Base-by-base conservation (phyloP, 2,329 filamentous ascomycete genomes). In the Cadophora sp. region DNA sequence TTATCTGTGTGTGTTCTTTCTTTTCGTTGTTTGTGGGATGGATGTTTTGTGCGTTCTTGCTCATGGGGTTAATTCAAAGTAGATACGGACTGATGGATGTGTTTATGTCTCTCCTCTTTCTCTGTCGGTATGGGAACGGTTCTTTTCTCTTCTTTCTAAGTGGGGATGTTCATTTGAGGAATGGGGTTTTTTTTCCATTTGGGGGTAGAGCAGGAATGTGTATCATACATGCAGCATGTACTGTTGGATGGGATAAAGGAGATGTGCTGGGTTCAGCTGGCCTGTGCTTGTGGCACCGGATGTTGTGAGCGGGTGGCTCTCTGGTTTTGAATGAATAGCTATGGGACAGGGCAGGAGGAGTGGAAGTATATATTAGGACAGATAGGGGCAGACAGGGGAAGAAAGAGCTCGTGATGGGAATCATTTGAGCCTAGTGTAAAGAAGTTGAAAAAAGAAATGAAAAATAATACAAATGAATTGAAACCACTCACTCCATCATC, bases 201-300 rank as follows among this genome's bases (percentile, higher is more conserved):
- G 43, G 43, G 3, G 43, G 16, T 43, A n/a, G n/a, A 39, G 33
- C 9, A n/a, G 20, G 22, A 24, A 24, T 24, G 24, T 51, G 48
- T 51, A 27, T 27, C 13, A 24, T 51, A 24, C 22, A n/a, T 6
- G 6, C n/a, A 18, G n/a, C n/a, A 3, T 27, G n/a, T 30, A 51
- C 22, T 51, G n/a, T 51, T 24, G n/a, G 48, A n/a, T 59, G 27
- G 27, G 3, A 30, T 24, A 36, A 41, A 24, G 39, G 55, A 43
- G 22, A 4, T 20, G 43, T 56, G 53, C 30, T 56, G 18, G 30
- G 59, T 43, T 61, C 59, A 61, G 59, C 59, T 61, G 59, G 60
- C 60, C 47, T 62, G 60, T 55, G 36, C 53, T 55, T 55, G 33
- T 41, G 60, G 48, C 47, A 36, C 60, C 55, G 6, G n/a, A 45